These are phyloP conservation scores for Candida alai DNA, from an alignment of 805 yeast species.

Conservation along the genomic window DNA sequence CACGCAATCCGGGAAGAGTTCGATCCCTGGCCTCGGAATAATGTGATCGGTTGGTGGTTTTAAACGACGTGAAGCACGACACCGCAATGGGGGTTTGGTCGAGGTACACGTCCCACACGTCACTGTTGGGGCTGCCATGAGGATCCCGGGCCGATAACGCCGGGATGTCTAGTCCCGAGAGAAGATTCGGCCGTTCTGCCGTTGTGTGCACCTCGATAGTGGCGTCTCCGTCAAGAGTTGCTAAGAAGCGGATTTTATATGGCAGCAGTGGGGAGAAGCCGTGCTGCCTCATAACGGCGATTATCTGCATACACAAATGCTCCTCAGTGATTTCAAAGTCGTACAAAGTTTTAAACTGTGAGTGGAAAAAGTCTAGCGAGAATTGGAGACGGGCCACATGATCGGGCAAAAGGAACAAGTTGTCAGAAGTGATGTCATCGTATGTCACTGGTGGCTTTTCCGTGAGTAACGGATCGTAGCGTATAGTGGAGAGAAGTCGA, in stretches of 20 bases:
- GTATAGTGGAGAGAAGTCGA: slow-evolving; percentile 62
- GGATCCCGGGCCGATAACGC: background rate
- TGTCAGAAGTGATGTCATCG: slow-evolving; percentile 20
- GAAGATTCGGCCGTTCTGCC: slow-evolving; percentile 21
- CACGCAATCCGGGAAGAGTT: slow-evolving; percentile 30
- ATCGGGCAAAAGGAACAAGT: slow-evolving; percentile 60
- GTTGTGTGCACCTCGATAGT: slow-evolving; percentile 31
- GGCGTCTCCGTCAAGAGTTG: slow-evolving; percentile 24
- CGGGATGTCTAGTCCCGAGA: slow-evolving; percentile 26
- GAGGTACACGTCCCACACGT: slow-evolving; percentile 57
- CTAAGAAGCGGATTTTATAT: slow-evolving; percentile 31
- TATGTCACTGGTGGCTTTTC: slow-evolving; percentile 22
- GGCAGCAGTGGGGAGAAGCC: slow-evolving; percentile 20
- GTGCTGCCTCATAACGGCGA: slow-evolving; percentile 23
- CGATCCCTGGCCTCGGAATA: slow-evolving; percentile 63
- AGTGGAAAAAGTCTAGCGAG: slow-evolving; percentile 48
- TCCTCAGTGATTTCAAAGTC: slow-evolving; percentile 41
- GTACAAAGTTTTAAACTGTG: slow-evolving; percentile 12
- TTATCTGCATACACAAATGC: slow-evolving; percentile 33
- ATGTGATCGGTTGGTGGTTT: slow-evolving; percentile 69
- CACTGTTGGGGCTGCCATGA: no score
- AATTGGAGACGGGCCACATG: slow-evolving; percentile 60
- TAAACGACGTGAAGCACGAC: slow-evolving; percentile 81
- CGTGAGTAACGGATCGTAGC: slow-evolving; percentile 65
- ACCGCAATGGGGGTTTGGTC: slow-evolving; percentile 50